Evolutionary conservation across 2,329 filamentous ascomycete genomes (phyloP), one percentile per base, ranked within the genome.

Genomic region (Fusarium bactridioides): DNA sequence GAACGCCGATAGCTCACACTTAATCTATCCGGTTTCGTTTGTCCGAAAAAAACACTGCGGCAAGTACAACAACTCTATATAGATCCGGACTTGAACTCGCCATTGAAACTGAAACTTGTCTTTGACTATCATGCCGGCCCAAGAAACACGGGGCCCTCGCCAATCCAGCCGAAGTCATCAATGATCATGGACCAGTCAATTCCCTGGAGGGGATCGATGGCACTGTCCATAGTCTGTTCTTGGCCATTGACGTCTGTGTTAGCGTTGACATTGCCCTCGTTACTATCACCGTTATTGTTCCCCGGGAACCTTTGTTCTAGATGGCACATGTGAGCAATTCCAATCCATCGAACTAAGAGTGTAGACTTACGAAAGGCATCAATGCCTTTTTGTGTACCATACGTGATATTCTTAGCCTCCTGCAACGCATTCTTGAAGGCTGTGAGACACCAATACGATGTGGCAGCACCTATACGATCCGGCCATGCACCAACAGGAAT

Each of bases 181-280:
- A 86, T 83, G 37, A 87, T 83, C 61, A 85, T 82, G 66, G 83
- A 82, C 85, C 85, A 87, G 75, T 87, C 85, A 44, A 87, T 81
- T 48, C 85, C 82, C 56, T 85, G 83, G 35, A 86, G 79, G 7
- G 78, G 77, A 55, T 85, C 83, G 9, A 78, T 70, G 16, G 58
- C 67, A 58, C 56, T 69, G 38, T 63, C 74, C 64, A 68, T 63
- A n/a, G 61, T 62, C 38, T 79, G 74, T 19, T 66, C 56, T 43
- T 73, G 70, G n/a, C 33, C 31, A n/a, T 43, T 47, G n/a, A 51
- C 33, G 18, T 75, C 62, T 47, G 68, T 37, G 27, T 58, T 51
- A 11, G 50, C 25, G 25, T 56, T 67, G n/a, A 50, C 23, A 33
- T 40, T 38, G 9, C 25, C 27, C 10, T 45, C 45, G 27, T 23